These are phyloP conservation scores for Plasmopara halstedii DNA, from an alignment of 352 stramenopile species.

Conservation along the genomic window DNA sequence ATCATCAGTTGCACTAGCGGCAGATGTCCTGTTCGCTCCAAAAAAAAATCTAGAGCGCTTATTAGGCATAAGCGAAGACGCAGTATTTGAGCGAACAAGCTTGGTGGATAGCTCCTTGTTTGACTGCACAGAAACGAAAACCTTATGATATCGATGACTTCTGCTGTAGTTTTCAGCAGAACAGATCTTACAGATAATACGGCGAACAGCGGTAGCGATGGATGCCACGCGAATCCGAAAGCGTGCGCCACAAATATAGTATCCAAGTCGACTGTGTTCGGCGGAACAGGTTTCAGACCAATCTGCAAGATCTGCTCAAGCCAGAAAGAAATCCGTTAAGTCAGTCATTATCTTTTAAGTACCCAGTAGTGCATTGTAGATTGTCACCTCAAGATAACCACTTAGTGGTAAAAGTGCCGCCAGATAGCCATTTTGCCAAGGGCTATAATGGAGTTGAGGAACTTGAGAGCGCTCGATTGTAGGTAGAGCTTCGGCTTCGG, in stretches of 20 bases:
- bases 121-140: slow-evolving; percentile 21
- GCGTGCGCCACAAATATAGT: slow-evolving; percentile 50
- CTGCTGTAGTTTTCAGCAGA: not conserved
- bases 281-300: slow-evolving; percentile 53
- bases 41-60: slow-evolving; percentile 65
- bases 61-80: slow-evolving; percentile 22
- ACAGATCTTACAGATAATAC: slow-evolving; percentile 36
- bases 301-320: slow-evolving; percentile 48
- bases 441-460: slow-evolving; percentile 30
- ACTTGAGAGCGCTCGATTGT: slow-evolving; percentile 25
- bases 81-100: slow-evolving; percentile 26
- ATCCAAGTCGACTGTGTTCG: slow-evolving; percentile 56
- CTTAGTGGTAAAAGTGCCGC: slow-evolving; percentile 39
- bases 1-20: slow-evolving; percentile 17
- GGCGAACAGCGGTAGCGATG: slow-evolving; percentile 36
- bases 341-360: not conserved
- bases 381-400: slow-evolving; percentile 47
- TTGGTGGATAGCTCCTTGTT: slow-evolving; percentile 35
- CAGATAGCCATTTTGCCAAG: slow-evolving; percentile 25
- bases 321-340: not conserved
- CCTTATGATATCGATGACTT: not conserved
- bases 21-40: slow-evolving; percentile 31
- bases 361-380: not conserved
- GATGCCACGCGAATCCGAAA: slow-evolving; percentile 59
- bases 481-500: slow-evolving; percentile 25